Evolutionary conservation across 805 yeast genomes (phyloP), one percentile per base, ranked within the genome.

Genomic region (Metschnikowia lochheadii): DNA sequence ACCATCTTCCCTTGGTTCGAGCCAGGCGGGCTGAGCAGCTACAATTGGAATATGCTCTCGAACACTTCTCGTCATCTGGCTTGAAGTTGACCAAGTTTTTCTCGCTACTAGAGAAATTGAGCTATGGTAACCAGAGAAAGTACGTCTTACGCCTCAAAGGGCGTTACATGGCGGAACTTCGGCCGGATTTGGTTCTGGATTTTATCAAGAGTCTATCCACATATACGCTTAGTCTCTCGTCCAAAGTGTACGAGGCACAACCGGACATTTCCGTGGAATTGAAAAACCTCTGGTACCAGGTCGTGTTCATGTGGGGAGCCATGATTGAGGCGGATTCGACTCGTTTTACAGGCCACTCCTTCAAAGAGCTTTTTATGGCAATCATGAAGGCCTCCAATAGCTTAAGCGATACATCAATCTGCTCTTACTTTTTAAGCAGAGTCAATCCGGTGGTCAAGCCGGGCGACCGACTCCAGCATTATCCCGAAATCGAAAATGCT

Each of bases 41-140:
- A 26, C 57, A 51, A 13, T 31, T 56, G 10, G 53, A 49, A 38
- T 58, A 64, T 31, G 61, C 59, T 1, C 44, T 61, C 14, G 63
- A 54, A 11, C 52, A 48, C 31, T 58, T 69, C 6, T 46, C 58
- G 3, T 52, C 62, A 7, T 57, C 61, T 10, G 48, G 41, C 11
- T 59, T 48, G 18, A 54, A 59, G 23, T 53, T 62, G 31, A 46
- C 52, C 3, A 49, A 49, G 23, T 66, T 69, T 48, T 68, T 71
- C 66, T 44, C 44, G 7, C 42, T 55, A 37, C 54, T 69, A 20
- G 51, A 53, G 15, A 46, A 46, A 37, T 43, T 49, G 56, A 31
- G 49, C 46, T 18, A 34, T 10, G 42, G 23, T 20, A 38, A 46
- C 14, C 63, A 60, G 49, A 32, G 41, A n/a, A 46, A 50, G 35